Base-by-base conservation (phyloP, 805 yeast genomes). In the Metschnikowia lachancei region DNA sequence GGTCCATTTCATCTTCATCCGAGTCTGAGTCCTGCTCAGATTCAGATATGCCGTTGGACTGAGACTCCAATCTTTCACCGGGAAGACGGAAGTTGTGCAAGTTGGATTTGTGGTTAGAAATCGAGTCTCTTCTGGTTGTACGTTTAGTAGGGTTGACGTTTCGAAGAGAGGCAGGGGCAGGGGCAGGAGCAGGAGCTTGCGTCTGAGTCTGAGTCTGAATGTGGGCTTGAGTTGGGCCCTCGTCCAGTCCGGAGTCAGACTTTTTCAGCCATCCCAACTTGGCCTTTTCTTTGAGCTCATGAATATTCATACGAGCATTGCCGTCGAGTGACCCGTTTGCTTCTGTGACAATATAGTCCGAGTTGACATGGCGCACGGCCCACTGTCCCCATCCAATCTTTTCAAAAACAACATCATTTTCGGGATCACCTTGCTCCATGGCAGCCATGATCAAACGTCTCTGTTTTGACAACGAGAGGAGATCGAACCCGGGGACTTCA, bases 311-410 rank as follows among this genome's bases (percentile, higher is more conserved):
- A 39, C 55, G 55, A 49, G 63, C 53, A 60, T 65, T 65, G 61
- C 65, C 51, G 16, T 40, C 43, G 18, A 28, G 40, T 2, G 49
- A 30, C 4, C 47, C 44, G 41, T 41, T 54, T n/a, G 58, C 47
- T 31, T 56, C 80, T 35, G 78, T 75, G 58, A 76, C 62, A 64
- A 73, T 57, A 58, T 58, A 62, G 64, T 77, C 70, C 26, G 66
- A 75, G 61, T 65, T 76, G 57, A 58, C 80, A 40, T 71, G 68
- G 56, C 82, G 76, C 2, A 91, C 95, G 19, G 86, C 86, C 98
- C 98, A 91, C 64, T 91, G 95, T 49, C 98, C 98, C 98, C 98
- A 91, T 18, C 97, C 97, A 28, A 91, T 89, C 67, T 91, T 91
- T 60, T 89, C 95, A 67, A 91, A 91, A 13, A 85, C 79, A 36